Evolutionary conservation across 2,329 filamentous ascomycete species (phyloP).

Genomic region (Colletotrichum australisinense): DNA sequence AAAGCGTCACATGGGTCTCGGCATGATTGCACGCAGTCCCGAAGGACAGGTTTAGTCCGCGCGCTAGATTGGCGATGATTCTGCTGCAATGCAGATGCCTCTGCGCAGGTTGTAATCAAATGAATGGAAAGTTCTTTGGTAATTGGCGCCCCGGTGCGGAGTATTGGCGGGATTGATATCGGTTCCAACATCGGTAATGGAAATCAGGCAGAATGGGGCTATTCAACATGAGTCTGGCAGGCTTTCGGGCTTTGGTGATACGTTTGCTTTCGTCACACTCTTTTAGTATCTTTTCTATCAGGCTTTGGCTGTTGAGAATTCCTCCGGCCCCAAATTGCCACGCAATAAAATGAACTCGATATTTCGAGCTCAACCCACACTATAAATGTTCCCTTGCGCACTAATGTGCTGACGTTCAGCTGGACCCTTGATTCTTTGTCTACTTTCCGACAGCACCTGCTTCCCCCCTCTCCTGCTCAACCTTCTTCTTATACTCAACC

Average conservation of each 20-base stretch:
- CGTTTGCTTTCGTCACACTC: slow-evolving; percentile 17
- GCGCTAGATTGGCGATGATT: neutral
- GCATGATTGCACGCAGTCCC: slow-evolving; percentile 36
- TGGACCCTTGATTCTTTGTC: neutral
- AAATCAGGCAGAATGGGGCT: slow-evolving; percentile 25
- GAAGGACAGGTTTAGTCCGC: slow-evolving; percentile 8
- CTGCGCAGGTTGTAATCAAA: neutral
- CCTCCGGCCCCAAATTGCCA: slow-evolving; percentile 8
- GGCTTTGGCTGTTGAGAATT: slow-evolving; percentile 14
- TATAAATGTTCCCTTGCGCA: neutral
- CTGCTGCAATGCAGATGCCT: neutral
- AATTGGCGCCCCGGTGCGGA: slow-evolving; percentile 4
- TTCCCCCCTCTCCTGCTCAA: slow-evolving; percentile 35
- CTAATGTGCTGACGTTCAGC: neutral
- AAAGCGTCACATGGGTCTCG: slow-evolving; percentile 64
- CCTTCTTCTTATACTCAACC: slow-evolving; percentile 42
- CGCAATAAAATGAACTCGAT: slow-evolving; percentile 4
- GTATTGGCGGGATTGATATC: neutral
- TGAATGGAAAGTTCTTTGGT: neutral
- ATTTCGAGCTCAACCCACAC: neutral
- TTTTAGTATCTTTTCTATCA: neutral
- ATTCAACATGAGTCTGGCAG: slow-evolving; percentile 34
- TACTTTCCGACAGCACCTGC: neutral
- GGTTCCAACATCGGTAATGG: slow-evolving; percentile 14
- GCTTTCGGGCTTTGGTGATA: slow-evolving; percentile 15